A percentile compares a stretch with the other conserved stretches of the same genome.
These are phyloP conservation scores for Exobasidium rhododendri DNA, from an alignment of 1,284 basidiomycete species.

Conservation along the genomic window DNA sequence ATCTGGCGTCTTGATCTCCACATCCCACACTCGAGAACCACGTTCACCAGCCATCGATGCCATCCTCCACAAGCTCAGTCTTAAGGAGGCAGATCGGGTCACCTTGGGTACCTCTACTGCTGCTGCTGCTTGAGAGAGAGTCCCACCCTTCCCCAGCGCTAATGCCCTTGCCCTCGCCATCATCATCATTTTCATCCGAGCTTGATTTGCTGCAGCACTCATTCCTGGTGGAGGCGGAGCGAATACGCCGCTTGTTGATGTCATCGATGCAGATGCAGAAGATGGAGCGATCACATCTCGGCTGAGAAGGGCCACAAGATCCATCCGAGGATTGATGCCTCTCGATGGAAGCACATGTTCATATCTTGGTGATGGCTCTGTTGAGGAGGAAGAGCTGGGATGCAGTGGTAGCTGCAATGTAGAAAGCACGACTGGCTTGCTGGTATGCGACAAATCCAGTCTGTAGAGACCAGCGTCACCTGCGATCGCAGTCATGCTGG, in stretches of 20 bases:
- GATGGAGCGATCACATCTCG: background rate
- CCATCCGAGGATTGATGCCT: conserved; percentile 6
- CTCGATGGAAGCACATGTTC: background rate
- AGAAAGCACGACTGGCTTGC: background rate
- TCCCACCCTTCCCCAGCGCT: background rate
- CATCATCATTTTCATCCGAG: conserved; percentile 10
- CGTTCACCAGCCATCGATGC: conserved; percentile 9
- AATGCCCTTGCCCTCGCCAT: conserved; percentile 3
- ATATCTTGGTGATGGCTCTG: background rate
- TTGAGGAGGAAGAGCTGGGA: background rate
- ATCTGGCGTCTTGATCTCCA: background rate
- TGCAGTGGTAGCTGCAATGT: background rate
- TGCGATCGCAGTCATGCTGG: no score
- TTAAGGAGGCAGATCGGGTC: background rate
- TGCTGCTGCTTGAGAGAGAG: background rate
- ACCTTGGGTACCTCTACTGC: background rate
- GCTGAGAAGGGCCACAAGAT: conserved; percentile 4
- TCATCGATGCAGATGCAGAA: background rate
- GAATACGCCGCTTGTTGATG: background rate
- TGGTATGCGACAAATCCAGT: background rate
- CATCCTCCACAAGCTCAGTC: conserved; percentile 11
- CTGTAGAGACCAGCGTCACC: no score
- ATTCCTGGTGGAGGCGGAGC: conserved; percentile 5
- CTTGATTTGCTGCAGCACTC: conserved; percentile 7
- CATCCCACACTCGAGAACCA: conserved; percentile 9